Conservation (phyloP, 805 yeast genomes). For the Metschnikowia santaceciliae region DNA sequence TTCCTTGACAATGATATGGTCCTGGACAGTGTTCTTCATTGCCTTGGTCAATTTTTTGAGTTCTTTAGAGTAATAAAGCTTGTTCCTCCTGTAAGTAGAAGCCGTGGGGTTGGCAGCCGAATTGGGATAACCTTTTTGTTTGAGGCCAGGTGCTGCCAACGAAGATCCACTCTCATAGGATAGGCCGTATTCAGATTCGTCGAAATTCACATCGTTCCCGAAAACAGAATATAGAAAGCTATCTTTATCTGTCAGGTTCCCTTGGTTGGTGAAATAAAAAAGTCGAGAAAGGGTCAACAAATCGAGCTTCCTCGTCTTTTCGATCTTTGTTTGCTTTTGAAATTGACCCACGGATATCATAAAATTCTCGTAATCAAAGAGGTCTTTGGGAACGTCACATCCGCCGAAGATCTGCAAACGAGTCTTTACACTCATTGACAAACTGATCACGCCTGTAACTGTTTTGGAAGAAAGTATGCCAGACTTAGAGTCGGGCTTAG, state of each 20-base stretch:
- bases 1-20: conserved; percentile 32
- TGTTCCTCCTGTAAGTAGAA: conserved; percentile 23
- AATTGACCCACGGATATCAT: conserved; percentile 66
- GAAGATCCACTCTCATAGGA: not conserved
- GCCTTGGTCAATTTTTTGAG: conserved; percentile 55
- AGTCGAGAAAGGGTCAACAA: conserved; percentile 44
- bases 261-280: conserved; percentile 33
- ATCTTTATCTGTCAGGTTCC: conserved; percentile 23
- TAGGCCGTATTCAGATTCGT: conserved; percentile 8
- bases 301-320: conserved; percentile 52
- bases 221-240: conserved; percentile 9
- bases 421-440: conserved; percentile 65
- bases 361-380: conserved; percentile 71
- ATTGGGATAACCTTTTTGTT: not conserved
- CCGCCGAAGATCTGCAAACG: conserved; percentile 41
- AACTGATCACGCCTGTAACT: conserved; percentile 76
- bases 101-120: conserved; percentile 8
- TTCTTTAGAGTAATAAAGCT: conserved; percentile 37
- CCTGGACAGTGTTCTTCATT: conserved; percentile 72
- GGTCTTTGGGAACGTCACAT: conserved; percentile 71
- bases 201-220: conserved; percentile 10
- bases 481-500: conserved; percentile 43
- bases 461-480: conserved; percentile 62
- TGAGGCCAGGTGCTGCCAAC: not conserved
- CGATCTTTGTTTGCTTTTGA: conserved; percentile 64